These are phyloP conservation scores for Picocystis sp. DNA, from an alignment of 163 green algal genomes.

Conservation along the genomic window DNA sequence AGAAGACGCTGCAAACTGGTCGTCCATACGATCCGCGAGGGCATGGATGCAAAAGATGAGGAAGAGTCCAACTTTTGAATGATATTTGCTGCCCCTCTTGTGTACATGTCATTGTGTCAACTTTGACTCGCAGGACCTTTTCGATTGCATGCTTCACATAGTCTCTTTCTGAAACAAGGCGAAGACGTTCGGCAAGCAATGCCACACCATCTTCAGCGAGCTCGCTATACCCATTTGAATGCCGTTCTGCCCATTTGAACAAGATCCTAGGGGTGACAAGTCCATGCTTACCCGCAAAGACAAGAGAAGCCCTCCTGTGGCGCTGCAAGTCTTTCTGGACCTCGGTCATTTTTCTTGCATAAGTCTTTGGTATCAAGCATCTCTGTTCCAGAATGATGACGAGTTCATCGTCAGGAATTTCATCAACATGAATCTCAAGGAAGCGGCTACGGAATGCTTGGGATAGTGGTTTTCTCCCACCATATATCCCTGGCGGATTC, in stretches of 20 bases:
- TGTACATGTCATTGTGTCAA: slow-evolving; percentile 20
- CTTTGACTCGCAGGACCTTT: slow-evolving; percentile 49
- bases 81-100: no score
- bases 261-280: slow-evolving; percentile 94
- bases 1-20: slow-evolving; percentile 81
- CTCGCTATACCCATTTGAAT: slow-evolving; percentile 45
- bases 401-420: slow-evolving; percentile 87
- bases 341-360: slow-evolving; percentile 68
- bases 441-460: slow-evolving; percentile 78
- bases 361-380: slow-evolving; percentile 58
- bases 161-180: slow-evolving; percentile 47
- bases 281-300: slow-evolving; percentile 82
- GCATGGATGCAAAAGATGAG: neutral
- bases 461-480: slow-evolving; percentile 64
- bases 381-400: slow-evolving; percentile 60
- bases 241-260: slow-evolving; percentile 66
- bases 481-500: slow-evolving; percentile 82
- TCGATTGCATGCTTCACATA: slow-evolving; percentile 53
- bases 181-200: slow-evolving; percentile 82
- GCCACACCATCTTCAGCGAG: slow-evolving; percentile 73
- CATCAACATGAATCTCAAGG: slow-evolving; percentile 90
- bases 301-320: slow-evolving; percentile 21
- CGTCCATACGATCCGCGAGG: slow-evolving; percentile 82
- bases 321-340: slow-evolving; percentile 83
- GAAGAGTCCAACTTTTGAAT: no score